These are phyloP conservation scores for Pichia paraexigua DNA, from an alignment of 805 yeast genomes.

Conservation along the genomic window DNA sequence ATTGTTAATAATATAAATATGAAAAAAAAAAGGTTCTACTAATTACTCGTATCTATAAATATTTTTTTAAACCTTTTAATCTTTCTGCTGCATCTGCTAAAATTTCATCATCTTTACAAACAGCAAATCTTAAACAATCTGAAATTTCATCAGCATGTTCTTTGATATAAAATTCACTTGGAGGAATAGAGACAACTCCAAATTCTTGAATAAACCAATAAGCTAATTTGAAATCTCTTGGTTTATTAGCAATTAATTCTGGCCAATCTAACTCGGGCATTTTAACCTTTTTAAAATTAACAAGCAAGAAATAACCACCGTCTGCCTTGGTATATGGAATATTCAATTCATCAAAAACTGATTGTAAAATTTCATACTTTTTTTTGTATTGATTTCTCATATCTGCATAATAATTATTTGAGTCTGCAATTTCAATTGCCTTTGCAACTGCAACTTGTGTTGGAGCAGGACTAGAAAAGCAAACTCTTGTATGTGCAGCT, in stretches of 20 bases:
- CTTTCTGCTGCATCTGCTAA: slow-evolving; percentile 76
- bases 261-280: slow-evolving; percentile 64
- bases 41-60: slow-evolving; percentile 28
- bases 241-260: slow-evolving; percentile 53
- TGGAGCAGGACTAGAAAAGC: slow-evolving; percentile 87
- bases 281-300: slow-evolving; percentile 74
- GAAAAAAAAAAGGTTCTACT: neutral
- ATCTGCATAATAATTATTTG: slow-evolving; percentile 53
- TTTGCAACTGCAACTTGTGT: slow-evolving; percentile 86
- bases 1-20: neutral
- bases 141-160: slow-evolving; percentile 31
- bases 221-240: slow-evolving; percentile 81
- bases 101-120: slow-evolving; percentile 83
- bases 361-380: slow-evolving; percentile 67
- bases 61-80: slow-evolving; percentile 61
- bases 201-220: slow-evolving; percentile 89
- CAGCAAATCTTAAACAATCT: slow-evolving; percentile 84
- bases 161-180: slow-evolving; percentile 82
- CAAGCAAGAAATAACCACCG: slow-evolving; percentile 90
- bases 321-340: slow-evolving; percentile 87
- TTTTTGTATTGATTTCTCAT: slow-evolving; percentile 61
- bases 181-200: slow-evolving; percentile 96
- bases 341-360: slow-evolving; percentile 76
- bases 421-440: slow-evolving; percentile 57
- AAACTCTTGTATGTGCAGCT: slow-evolving; percentile 89